These are phyloP conservation scores for Rubus idaeus DNA, from an alignment of 306 rosid genomes.

Conservation along the genomic window DNA sequence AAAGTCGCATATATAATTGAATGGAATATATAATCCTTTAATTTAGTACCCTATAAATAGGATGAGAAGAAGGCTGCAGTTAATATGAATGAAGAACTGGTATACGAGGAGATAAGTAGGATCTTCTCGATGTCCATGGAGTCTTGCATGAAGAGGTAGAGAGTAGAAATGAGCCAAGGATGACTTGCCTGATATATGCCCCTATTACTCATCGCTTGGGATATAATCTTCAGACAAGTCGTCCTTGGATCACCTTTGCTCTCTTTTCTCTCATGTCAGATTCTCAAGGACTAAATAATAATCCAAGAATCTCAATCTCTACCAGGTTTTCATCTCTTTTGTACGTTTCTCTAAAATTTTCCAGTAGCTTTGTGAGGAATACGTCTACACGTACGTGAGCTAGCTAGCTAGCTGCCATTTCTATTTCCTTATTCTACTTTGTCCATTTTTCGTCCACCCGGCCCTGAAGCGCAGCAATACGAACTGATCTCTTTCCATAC, in stretches of 20 bases:
- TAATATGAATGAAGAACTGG: neutral
- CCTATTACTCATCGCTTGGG: neutral
- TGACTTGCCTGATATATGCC: slow-evolving; percentile 34
- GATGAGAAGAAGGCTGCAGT: neutral
- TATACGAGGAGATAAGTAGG: neutral
- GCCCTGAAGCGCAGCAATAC: too few species aligned
- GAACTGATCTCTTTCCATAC: too few species aligned
- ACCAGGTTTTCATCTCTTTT: too few species aligned
- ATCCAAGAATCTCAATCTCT: neutral
- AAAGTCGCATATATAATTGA: neutral
- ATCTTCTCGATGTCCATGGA: neutral
- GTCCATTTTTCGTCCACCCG: too few species aligned
- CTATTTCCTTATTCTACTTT: too few species aligned
- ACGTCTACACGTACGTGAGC: too few species aligned
- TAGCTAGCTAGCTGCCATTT: too few species aligned
- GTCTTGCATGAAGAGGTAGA: slow-evolving; percentile 25
- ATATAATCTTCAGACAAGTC: slow-evolving; percentile 34
- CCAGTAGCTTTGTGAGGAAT: too few species aligned
- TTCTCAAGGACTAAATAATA: neutral
- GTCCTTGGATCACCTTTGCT: slow-evolving; percentile 52
- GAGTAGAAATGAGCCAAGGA: slow-evolving; percentile 47
- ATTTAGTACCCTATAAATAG: neutral
- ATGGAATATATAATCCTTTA: neutral
- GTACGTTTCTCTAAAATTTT: too few species aligned
- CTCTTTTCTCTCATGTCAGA: slow-evolving; percentile 38